Conservation (phyloP, 1,139 yeast species). For the Yueomyces sp. region DNA sequence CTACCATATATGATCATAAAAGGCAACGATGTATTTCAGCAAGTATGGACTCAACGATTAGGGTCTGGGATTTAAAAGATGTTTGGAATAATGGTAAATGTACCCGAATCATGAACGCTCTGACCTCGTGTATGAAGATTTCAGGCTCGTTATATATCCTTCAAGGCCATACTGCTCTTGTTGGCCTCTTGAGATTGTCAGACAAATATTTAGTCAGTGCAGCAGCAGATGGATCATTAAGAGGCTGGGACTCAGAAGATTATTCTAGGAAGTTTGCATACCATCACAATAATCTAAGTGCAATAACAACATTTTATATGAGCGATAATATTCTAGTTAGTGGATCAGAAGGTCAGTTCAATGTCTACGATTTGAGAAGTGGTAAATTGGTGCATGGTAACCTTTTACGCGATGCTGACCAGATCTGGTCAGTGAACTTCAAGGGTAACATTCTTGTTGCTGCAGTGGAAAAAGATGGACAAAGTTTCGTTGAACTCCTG, state of each 20-base stretch:
- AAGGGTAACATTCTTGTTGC: slow-evolving; percentile 80
- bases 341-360: slow-evolving; percentile 72
- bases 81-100: slow-evolving; percentile 21
- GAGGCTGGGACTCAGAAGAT: slow-evolving; percentile 84
- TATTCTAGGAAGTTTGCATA: slow-evolving; percentile 60
- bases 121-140: slow-evolving; percentile 18
- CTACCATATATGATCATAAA: slow-evolving; percentile 68
- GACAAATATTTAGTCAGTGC: slow-evolving; percentile 82
- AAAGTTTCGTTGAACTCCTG: slow-evolving; percentile 64
- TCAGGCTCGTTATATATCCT: slow-evolving; percentile 19
- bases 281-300: slow-evolving; percentile 74
- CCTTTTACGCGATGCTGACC: slow-evolving; percentile 62
- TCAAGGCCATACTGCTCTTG: slow-evolving; percentile 80
- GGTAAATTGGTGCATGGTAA: slow-evolving; percentile 65
- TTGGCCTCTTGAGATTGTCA: slow-evolving; percentile 72
- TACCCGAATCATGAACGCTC: slow-evolving; percentile 14
- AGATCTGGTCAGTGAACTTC: slow-evolving; percentile 91
- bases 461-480: slow-evolving; percentile 65
- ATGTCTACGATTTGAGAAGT: slow-evolving; percentile 74
- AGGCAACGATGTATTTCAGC: slow-evolving; percentile 82
- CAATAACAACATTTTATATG: slow-evolving; percentile 89
- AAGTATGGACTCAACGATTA: slow-evolving; percentile 79
- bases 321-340: slow-evolving; percentile 76
- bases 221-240: slow-evolving; percentile 85
- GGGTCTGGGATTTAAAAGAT: slow-evolving; percentile 71